Base-by-base conservation (phyloP, 108 stramenopile species). In the Cylindrotheca closterium region DNA sequence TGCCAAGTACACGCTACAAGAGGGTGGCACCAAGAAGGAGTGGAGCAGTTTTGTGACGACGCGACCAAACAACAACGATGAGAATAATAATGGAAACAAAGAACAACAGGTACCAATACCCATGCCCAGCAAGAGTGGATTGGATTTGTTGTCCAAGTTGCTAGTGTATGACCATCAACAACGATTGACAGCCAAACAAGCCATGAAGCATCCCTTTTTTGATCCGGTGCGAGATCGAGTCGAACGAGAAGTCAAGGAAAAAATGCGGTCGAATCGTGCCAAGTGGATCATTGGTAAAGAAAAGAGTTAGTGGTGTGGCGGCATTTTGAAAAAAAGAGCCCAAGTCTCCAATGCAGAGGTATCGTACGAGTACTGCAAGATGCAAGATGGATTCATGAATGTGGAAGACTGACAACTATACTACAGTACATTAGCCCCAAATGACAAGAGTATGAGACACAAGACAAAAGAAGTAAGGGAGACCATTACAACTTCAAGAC, bases 161-260 rank as follows among this genome's bases (percentile, higher is more conserved):
- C 59, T 94, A 47, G 86, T 91, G 30, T 94, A 94, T 48, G 92
- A 94, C 61, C 87, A 91, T 50, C 77, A 83, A 49, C 65, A 74
- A 37, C 71, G 92, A 47, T 82, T 80, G 76, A 94, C 92, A 19
- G 92, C 92, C 24, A 60, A 81, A 55, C 84, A 94, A 56, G 92
- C 92, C 47, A 85, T 94, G 86, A 47, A 67, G 24, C 92, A 94
- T 62, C 54, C 81, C 18, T 94, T 89, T 48, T 94, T 94, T 79
- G 92, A 94, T 74, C 65, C 71, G 2, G 92, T 94, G 47, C 75
- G 88, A 23, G 52, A 52, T 22, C 21, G 63, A 18, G 63, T 64
- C 24, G 52, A 64, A 4, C 25, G 52, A 4, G 51, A 64, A 54
- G 28, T 64, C 5, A 30, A 50, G 17, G 63, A 64, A 33, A 30